Percentiles rank a stretch among this genome's conserved stretches.
Evolutionary conservation across 495 filamentous ascomycete species (phyloP).

Genomic region (Penicillium roqueforti): DNA sequence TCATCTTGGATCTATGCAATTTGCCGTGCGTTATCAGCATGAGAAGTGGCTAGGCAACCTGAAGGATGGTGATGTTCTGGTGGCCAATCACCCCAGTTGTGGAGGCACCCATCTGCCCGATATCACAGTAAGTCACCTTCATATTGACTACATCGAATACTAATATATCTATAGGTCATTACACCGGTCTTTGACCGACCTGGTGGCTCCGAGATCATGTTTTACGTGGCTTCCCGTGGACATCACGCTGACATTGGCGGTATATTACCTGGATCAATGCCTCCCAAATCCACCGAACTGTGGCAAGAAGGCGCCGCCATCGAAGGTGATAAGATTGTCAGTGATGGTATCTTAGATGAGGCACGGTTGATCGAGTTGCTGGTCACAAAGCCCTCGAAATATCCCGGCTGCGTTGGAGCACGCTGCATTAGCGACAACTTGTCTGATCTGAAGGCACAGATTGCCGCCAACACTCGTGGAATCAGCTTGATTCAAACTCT

Average conservation of each 20-base stretch:
- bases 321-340: slow-evolving; percentile 90
- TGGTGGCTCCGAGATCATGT: slow-evolving; percentile 79
- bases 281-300: slow-evolving; percentile 86
- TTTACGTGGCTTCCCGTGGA: slow-evolving; percentile 92
- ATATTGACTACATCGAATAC: not conserved
- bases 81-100: slow-evolving; percentile 93
- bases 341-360: slow-evolving; percentile 85
- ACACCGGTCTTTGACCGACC: slow-evolving; percentile 76
- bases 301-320: slow-evolving; percentile 95
- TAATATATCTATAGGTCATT: slow-evolving; percentile 39
- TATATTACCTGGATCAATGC: slow-evolving; percentile 95
- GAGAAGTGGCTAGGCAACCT: slow-evolving; percentile 86
- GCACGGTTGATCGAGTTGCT: slow-evolving; percentile 78
- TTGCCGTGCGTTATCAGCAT: slow-evolving; percentile 88
- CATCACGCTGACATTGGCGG: slow-evolving; percentile 98
- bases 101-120: slow-evolving; percentile 88
- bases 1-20: slow-evolving; percentile 91
- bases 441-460: slow-evolving; percentile 93
- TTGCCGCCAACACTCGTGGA: slow-evolving; percentile 93
- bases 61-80: slow-evolving; percentile 86
- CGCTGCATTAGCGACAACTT: slow-evolving; percentile 89
- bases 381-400: slow-evolving; percentile 75
- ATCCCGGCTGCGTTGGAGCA: slow-evolving; percentile 84
- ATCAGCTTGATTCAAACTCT: slow-evolving; percentile 83
- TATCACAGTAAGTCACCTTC: slow-evolving; percentile 63